phyloP scores from a whole-genome alignment of 192 early-diverging fungal genomes.

The Dissophora globulifera region DNA sequence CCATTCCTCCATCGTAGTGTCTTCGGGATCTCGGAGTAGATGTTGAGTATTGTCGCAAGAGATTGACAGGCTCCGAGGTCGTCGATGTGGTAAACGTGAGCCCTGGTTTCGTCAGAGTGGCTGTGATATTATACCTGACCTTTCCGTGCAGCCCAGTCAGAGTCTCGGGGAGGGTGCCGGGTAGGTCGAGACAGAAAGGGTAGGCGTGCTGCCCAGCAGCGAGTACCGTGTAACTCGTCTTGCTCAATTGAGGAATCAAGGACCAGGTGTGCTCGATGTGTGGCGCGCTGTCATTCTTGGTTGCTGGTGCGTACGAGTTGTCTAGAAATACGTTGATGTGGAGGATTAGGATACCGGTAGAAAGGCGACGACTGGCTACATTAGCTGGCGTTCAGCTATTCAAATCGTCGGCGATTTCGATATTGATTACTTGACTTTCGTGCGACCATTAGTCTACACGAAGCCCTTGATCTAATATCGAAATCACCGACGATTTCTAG shows the following conservation, averaged over 20 bases:
- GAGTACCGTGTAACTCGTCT: slow-evolving; percentile 7
- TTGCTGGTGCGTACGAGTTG: slow-evolving; percentile 36
- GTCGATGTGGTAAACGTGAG: slow-evolving; percentile 19
- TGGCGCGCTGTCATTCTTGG: slow-evolving; percentile 15
- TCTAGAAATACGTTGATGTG: slow-evolving; percentile 3
- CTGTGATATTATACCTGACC: slow-evolving; percentile 21
- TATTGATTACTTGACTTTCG: no score
- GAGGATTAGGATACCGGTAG: not conserved
- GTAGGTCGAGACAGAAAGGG: slow-evolving; percentile 49
- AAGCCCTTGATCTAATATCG: no score
- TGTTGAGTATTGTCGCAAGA: slow-evolving; percentile 17
- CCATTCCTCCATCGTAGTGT: slow-evolving; percentile 22
- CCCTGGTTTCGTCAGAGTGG: slow-evolving; percentile 34
- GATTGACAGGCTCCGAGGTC: slow-evolving; percentile 4
- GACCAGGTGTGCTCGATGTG: slow-evolving; percentile 44
- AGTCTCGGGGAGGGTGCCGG: slow-evolving; percentile 40
- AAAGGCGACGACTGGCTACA: no score
- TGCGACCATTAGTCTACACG: no score
- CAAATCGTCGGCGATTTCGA: no score
- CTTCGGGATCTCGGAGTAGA: not conserved
- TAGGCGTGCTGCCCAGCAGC: slow-evolving; percentile 39
- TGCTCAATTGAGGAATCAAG: slow-evolving; percentile 22
- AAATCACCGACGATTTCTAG: no score
- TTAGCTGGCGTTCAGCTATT: no score
- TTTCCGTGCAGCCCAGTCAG: slow-evolving; percentile 24